Percentiles rank a stretch among this genome's conserved stretches.
Conservation (phyloP, 2,329 filamentous ascomycete species). For the Alternaria ventricosa region DNA sequence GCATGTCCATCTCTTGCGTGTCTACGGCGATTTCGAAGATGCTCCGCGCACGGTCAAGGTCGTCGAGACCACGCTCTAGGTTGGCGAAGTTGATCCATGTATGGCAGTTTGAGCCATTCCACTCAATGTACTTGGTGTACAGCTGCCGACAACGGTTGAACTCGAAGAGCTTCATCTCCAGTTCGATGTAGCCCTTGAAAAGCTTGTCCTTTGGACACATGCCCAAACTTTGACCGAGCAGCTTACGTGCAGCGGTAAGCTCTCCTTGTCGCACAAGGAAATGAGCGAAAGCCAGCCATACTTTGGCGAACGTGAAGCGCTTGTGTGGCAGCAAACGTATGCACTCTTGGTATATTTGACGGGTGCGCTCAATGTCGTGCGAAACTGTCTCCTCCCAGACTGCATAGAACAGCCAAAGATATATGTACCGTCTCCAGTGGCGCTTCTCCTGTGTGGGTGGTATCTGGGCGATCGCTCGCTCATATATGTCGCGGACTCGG, state of each 20-base stretch:
- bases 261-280: constrained; percentile 91
- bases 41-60: constrained; percentile 82
- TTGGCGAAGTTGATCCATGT: constrained; percentile 98
- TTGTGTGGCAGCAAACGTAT: constrained; percentile 90
- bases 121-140: constrained; percentile 93
- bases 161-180: constrained; percentile 93
- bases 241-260: constrained; percentile 81
- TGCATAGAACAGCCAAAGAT: constrained; percentile 97
- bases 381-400: constrained; percentile 91
- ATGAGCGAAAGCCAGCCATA: constrained; percentile 92
- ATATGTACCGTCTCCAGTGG: constrained; percentile 97
- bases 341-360: constrained; percentile 90
- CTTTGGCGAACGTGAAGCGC: constrained; percentile 95
- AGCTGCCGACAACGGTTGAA: constrained; percentile 89
- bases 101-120: constrained; percentile 87
- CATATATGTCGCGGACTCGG: constrained; percentile 89
- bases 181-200: constrained; percentile 90
- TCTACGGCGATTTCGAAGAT: constrained; percentile 91
- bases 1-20: constrained; percentile 90
- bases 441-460: constrained; percentile 96
- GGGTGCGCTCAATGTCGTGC: constrained; percentile 77
- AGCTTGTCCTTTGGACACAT: constrained; percentile 96
- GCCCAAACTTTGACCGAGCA: constrained; percentile 86
- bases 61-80: constrained; percentile 88
- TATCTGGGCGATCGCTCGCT: constrained; percentile 92